phyloP scores from a whole-genome alignment of 1,284 basidiomycete genomes.

The Athelia sp. region DNA sequence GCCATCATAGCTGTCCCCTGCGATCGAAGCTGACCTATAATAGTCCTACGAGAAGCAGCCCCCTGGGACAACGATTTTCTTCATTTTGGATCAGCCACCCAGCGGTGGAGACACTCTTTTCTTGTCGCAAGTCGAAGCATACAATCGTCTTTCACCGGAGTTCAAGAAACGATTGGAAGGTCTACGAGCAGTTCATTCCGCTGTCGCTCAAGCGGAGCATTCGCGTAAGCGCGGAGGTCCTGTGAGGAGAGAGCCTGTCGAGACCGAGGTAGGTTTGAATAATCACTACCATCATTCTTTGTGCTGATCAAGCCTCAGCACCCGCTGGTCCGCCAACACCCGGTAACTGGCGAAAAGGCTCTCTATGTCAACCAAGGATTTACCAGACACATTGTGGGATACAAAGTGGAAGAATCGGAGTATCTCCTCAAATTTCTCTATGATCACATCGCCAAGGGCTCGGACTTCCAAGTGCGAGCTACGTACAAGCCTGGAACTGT shows the following conservation, averaged over 20 bases:
- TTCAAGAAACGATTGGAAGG: slow-evolving; percentile 63
- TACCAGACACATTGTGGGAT: slow-evolving; percentile 60
- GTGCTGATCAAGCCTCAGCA: slow-evolving; percentile 23
- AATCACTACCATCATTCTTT: not conserved
- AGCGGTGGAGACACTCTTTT: slow-evolving; percentile 59
- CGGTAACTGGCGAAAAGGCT: slow-evolving; percentile 64
- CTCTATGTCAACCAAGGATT: slow-evolving; percentile 63
- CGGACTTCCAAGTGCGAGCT: slow-evolving; percentile 42
- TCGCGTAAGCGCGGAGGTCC: slow-evolving; percentile 45
- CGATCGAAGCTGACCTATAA: not conserved
- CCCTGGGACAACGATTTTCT: slow-evolving; percentile 56
- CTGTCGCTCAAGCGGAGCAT: slow-evolving; percentile 53
- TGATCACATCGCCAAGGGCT: slow-evolving; percentile 45
- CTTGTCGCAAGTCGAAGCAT: slow-evolving; percentile 55
- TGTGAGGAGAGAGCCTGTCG: slow-evolving; percentile 61
- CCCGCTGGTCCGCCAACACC: slow-evolving; percentile 53
- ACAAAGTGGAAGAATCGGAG: slow-evolving; percentile 64
- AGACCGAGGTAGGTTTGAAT: slow-evolving; percentile 36
- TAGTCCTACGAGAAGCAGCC: slow-evolving; percentile 58
- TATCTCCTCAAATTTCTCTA: slow-evolving; percentile 57
- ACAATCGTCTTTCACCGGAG: slow-evolving; percentile 64
- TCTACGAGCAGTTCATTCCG: slow-evolving; percentile 60
- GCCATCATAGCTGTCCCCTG: not conserved
- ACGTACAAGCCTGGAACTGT: slow-evolving; percentile 41
- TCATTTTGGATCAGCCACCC: slow-evolving; percentile 42